These are phyloP conservation scores for Carex myosuroides DNA, from an alignment of 176 grass and related monocot species.

Conservation along the genomic window DNA sequence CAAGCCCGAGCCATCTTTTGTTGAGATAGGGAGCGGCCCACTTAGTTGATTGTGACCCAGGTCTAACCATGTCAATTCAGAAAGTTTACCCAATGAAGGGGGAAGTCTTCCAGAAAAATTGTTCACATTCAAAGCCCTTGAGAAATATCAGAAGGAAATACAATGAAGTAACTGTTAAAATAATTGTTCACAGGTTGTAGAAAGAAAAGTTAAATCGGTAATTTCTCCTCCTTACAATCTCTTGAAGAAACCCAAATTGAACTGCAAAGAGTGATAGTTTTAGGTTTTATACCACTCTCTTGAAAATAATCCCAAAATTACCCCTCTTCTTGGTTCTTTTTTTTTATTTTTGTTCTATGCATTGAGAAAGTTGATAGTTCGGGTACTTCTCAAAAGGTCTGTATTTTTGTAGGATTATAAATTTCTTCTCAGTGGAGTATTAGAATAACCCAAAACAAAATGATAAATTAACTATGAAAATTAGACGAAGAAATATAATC, in stretches of 20 bases:
- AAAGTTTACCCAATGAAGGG: slow-evolving; percentile 57
- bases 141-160: slow-evolving; percentile 8
- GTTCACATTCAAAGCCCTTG: slow-evolving; percentile 59
- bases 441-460: background rate
- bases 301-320: background rate
- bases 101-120: slow-evolving; percentile 47
- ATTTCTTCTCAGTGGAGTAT: background rate
- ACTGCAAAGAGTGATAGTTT: background rate
- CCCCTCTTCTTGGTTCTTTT: background rate
- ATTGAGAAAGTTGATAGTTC: background rate
- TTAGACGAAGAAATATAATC: background rate
- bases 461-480: background rate
- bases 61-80: slow-evolving; percentile 44
- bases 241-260: background rate
- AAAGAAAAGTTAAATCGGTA: background rate
- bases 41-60: slow-evolving; percentile 50
- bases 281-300: background rate
- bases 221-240: background rate
- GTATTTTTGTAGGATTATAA: background rate
- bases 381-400: background rate
- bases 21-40: slow-evolving; percentile 44
- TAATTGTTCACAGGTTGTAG: background rate
- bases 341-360: background rate
- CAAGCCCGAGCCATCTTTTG: slow-evolving; percentile 41
- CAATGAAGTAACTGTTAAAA: background rate